Evolutionary conservation across 2,329 filamentous ascomycete genomes (phyloP).

Genomic region (Monosporascus sp.): DNA sequence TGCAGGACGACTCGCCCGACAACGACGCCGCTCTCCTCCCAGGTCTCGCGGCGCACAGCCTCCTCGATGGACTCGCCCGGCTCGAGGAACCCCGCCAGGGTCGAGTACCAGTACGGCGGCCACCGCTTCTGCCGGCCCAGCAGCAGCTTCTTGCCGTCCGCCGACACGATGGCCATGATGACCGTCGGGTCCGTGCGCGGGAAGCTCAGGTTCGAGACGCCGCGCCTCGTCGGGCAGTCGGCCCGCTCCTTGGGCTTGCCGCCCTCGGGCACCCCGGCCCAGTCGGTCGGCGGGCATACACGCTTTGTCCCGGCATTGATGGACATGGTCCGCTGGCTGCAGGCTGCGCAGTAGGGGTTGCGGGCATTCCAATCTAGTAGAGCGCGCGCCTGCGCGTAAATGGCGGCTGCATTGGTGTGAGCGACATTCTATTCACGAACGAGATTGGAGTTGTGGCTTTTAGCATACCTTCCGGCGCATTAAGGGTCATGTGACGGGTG

Average conservation of each 20-base stretch:
- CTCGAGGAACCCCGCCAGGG: slow-evolving; percentile 81
- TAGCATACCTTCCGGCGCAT: slow-evolving; percentile 40
- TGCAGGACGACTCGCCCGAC: slow-evolving; percentile 77
- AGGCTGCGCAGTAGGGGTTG: slow-evolving; percentile 87
- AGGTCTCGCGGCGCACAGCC: slow-evolving; percentile 76
- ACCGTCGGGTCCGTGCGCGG: slow-evolving; percentile 91
- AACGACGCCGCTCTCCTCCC: slow-evolving; percentile 76
- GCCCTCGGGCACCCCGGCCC: slow-evolving; percentile 36
- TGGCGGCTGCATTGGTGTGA: slow-evolving; percentile 56
- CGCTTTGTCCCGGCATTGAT: slow-evolving; percentile 78
- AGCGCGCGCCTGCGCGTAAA: slow-evolving; percentile 84
- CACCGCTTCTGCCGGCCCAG: slow-evolving; percentile 82
- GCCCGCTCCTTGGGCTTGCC: slow-evolving; percentile 48
- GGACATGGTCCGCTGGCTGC: slow-evolving; percentile 76
- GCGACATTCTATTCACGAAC: not conserved
- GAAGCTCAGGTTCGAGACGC: slow-evolving; percentile 86
- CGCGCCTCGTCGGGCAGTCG: slow-evolving; percentile 75
- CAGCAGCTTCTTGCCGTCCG: slow-evolving; percentile 70
- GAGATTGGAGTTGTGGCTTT: not conserved
- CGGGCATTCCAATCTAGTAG: slow-evolving; percentile 91
- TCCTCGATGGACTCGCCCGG: slow-evolving; percentile 82
- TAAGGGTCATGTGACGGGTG: slow-evolving; percentile 35
- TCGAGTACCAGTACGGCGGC: slow-evolving; percentile 82
- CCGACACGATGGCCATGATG: slow-evolving; percentile 86
- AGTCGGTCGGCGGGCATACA: slow-evolving; percentile 68